Conservation (phyloP, 345 rosid species). For the Ceriops decandra region DNA sequence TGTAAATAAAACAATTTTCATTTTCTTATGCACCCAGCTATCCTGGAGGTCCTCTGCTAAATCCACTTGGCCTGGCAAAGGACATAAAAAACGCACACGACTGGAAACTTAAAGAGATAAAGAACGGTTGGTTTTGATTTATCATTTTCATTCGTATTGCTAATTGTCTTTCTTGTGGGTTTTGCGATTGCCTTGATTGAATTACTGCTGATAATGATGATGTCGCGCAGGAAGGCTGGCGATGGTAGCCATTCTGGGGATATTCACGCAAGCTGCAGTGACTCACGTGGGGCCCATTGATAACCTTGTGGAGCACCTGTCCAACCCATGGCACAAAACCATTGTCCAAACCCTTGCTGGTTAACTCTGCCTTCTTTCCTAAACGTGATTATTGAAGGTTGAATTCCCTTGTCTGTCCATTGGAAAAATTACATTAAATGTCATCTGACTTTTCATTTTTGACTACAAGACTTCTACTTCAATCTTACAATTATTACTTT, state of each 20-base stretch:
- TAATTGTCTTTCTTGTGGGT: neutral
- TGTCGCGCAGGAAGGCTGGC: slow-evolving; percentile 67
- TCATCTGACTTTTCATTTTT: too few species aligned
- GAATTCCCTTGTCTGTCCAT: too few species aligned
- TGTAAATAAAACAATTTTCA: too few species aligned
- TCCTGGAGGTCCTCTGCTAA: slow-evolving; percentile 90
- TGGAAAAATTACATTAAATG: too few species aligned
- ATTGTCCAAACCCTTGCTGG: slow-evolving; percentile 66
- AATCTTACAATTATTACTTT: too few species aligned
- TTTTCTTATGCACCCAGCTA: slow-evolving; percentile 39
- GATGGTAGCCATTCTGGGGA: slow-evolving; percentile 86
- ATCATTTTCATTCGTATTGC: neutral
- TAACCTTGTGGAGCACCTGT: slow-evolving; percentile 81
- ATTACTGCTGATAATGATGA: neutral
- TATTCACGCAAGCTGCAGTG: slow-evolving; percentile 81
- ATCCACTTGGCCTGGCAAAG: slow-evolving; percentile 89
- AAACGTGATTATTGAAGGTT: too few species aligned
- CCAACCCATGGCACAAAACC: slow-evolving; percentile 91
- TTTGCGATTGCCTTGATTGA: neutral
- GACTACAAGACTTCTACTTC: too few species aligned
- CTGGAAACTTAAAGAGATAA: slow-evolving; percentile 90
- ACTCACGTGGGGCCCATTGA: slow-evolving; percentile 91
- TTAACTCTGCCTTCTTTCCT: slow-evolving; percentile 23
- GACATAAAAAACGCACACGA: slow-evolving; percentile 60
- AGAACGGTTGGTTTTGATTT: slow-evolving; percentile 51